Evolutionary conservation across 176 grass and related monocot genomes (phyloP), one percentile per base, ranked within the genome.

Genomic region (Tuctoria greenei): DNA sequence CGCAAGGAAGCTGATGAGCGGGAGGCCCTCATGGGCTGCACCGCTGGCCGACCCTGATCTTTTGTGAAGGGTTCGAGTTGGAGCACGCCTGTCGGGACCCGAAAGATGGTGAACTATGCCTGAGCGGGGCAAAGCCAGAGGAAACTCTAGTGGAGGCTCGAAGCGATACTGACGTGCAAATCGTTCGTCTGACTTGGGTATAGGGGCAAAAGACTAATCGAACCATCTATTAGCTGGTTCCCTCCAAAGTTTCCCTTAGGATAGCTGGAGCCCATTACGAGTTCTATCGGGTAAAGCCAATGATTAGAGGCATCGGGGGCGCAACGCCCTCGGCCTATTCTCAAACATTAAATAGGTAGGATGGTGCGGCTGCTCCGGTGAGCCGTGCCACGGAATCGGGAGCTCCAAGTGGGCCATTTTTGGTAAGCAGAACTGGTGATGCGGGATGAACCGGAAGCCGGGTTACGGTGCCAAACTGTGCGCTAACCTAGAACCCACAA

Each of bases 161-260:
- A 82, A 88, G 90, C 83, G 75, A 93, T 93, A 83, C 86, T 89
- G 83, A 88, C 82, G 90, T 92, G 90, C 83, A 92, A 92, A 92
- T 92, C 86, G 75, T 86, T 92, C 79, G 49, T 86, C 86, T 77
- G 86, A 89, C 86, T 86, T 84, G 86, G 90, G 83, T 92, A 89
- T 92, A 92, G 86, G 86, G 83, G 90, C 86, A 66, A 93, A 92
- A 93, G 90, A 93, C 86, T 93, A 93, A 89, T 93, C 90, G 86
- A 92, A 92, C 90, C 83, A 92, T 92, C 86, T 89, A 92, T 79
- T 92, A 92, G 90, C 75, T 80, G 83, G 86, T 92, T 92, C 86
- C 89, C 90, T 88, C 82, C 79, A 82, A 92, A 92, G 90, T 88
- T 92, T 88, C 85, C 89, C 89, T 85, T 74, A 71, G 78, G 88